These are phyloP conservation scores for Tylopilus plumbeoviolaceoides DNA, from an alignment of 768 basidiomycete genomes.

Conservation along the genomic window DNA sequence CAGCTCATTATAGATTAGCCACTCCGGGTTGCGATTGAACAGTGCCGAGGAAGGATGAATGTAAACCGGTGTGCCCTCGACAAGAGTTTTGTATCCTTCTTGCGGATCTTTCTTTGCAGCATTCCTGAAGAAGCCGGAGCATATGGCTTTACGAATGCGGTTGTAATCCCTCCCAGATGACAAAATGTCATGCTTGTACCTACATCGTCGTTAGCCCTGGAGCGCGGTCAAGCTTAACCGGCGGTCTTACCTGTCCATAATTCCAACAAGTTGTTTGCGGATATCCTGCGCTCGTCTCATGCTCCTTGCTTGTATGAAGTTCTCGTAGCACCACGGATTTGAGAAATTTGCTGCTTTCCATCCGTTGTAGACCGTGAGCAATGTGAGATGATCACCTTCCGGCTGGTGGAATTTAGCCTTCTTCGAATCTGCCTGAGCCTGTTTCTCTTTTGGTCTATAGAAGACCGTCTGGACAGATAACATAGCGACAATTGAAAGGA, in stretches of 20 bases:
- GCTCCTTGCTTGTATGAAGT: constrained; percentile 96
- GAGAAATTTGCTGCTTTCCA: constrained; percentile 97
- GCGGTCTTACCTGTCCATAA: constrained; percentile 87
- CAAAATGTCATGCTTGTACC: constrained; percentile 95
- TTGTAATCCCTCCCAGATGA: constrained; percentile 93
- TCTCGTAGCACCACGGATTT: constrained; percentile 99
- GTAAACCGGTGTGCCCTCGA: constrained; percentile 98
- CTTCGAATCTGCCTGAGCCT: constrained; percentile 98
- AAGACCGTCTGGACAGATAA: constrained; percentile 94
- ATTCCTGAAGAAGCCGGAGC: constrained; percentile 96
- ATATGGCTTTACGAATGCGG: constrained; percentile 89
- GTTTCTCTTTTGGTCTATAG: constrained; percentile 99
- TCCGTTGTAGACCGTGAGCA: constrained; percentile 94
- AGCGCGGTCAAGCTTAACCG: not conserved
- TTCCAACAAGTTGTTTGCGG: constrained; percentile 93
- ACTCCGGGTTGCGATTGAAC: constrained; percentile 96
- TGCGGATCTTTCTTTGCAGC: constrained; percentile 98
- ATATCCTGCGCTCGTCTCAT: constrained; percentile 98
- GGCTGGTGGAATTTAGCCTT: constrained; percentile 99
- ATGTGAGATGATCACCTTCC: constrained; percentile 92
- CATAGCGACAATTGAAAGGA: constrained; percentile 96
- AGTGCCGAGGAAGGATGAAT: constrained; percentile 96
- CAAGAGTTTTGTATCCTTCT: constrained; percentile 97
- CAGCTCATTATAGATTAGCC: constrained; percentile 94
- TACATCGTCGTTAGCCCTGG: constrained; percentile 27